These are phyloP conservation scores for Pilatotrama ljubarskyi DNA, from an alignment of 768 basidiomycete species.

Conservation along the genomic window DNA sequence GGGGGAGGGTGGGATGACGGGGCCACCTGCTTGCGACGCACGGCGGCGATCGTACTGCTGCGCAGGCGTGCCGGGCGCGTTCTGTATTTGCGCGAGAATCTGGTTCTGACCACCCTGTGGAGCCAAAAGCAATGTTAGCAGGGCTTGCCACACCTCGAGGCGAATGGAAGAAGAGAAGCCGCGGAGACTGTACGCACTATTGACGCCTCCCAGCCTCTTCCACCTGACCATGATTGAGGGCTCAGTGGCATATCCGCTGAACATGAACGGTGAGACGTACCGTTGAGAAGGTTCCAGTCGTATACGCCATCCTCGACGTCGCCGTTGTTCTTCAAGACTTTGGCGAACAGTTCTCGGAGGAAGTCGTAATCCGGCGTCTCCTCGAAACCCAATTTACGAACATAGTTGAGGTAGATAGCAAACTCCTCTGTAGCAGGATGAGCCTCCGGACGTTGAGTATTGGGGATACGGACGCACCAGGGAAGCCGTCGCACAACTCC, in stretches of 20 bases:
- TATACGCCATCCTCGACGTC: constrained; percentile 93
- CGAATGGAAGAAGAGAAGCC: not conserved
- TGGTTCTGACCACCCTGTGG: constrained; percentile 57
- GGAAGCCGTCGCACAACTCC: constrained; percentile 94
- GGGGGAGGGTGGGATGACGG: constrained; percentile 69
- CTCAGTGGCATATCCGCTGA: constrained; percentile 9
- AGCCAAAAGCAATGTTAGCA: constrained; percentile 3
- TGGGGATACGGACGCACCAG: constrained; percentile 54
- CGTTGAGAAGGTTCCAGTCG: constrained; percentile 95
- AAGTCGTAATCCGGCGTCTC: constrained; percentile 99
- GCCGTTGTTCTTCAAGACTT: constrained; percentile 87
- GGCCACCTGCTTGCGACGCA: constrained; percentile 54
- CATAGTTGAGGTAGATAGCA: constrained; percentile 97
- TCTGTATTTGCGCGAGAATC: constrained; percentile 66
- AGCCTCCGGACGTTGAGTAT: constrained; percentile 7
- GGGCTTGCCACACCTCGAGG: constrained; percentile 3
- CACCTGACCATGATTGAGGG: constrained; percentile 47
- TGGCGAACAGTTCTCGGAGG: constrained; percentile 89
- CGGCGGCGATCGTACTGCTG: constrained; percentile 54
- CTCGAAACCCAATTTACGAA: constrained; percentile 97
- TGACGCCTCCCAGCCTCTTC: constrained; percentile 92
- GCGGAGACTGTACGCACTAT: constrained; percentile 48
- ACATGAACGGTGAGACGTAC: constrained; percentile 38
- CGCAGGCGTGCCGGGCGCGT: constrained; percentile 42
- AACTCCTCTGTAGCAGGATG: constrained; percentile 76